These are phyloP conservation scores for Nakazawaea populi DNA, from an alignment of 805 yeast species.

Conservation along the genomic window DNA sequence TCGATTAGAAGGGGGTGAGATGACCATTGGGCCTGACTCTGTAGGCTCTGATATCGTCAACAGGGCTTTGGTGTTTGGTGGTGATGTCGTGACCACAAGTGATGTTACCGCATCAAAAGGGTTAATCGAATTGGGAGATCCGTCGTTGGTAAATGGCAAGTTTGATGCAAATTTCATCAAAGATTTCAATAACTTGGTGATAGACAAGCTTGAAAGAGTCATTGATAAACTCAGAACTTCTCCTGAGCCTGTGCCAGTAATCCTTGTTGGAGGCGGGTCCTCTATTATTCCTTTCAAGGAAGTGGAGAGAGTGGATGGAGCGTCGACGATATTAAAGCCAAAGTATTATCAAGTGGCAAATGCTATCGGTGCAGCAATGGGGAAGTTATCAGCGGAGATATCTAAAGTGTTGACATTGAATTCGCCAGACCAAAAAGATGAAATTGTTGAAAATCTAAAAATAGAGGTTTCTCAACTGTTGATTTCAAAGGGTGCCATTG, in stretches of 20 bases:
- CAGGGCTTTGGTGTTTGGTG: constrained; percentile 35
- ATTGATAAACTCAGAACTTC: constrained; percentile 40
- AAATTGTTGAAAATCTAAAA: constrained; percentile 16
- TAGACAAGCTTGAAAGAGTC: constrained; percentile 28
- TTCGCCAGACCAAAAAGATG: constrained; percentile 9
- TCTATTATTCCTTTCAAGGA: constrained; percentile 30
- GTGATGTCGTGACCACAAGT: constrained; percentile 32
- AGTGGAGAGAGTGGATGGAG: constrained; percentile 27
- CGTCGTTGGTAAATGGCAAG: constrained; percentile 16
- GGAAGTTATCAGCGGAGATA: constrained; percentile 30
- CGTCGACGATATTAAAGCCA: constrained; percentile 34
- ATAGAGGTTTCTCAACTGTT: constrained; percentile 14
- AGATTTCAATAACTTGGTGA: constrained; percentile 15
- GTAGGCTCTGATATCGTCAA: constrained; percentile 34
- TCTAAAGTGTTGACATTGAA: constrained; percentile 9
- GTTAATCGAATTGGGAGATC: constrained; percentile 23
- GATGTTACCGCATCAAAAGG: constrained; percentile 24
- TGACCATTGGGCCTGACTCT: constrained; percentile 42
- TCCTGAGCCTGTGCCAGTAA: constrained; percentile 35
- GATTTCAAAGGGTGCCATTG: constrained; percentile 23
- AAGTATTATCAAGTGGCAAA: constrained; percentile 38
- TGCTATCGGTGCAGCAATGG: constrained; percentile 47
- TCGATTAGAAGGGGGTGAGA: constrained; percentile 15
- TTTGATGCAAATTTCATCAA: constrained; percentile 12
- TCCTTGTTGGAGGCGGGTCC: constrained; percentile 46